These are phyloP conservation scores for Mucor mucedo DNA, from an alignment of 371 early-diverging fungal species.

Conservation along the genomic window DNA sequence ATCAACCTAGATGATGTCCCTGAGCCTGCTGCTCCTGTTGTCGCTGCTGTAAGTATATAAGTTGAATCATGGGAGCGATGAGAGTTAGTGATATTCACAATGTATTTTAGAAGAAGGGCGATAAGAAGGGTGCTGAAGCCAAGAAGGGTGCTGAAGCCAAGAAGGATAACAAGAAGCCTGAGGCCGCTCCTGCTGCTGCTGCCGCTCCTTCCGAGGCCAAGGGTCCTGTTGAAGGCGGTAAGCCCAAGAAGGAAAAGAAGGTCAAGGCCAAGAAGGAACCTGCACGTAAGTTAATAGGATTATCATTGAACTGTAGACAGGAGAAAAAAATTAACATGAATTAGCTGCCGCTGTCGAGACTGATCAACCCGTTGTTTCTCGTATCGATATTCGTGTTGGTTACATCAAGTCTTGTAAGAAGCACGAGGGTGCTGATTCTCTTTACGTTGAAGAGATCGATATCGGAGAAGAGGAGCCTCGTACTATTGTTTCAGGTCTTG, in stretches of 20 bases:
- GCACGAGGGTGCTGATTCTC: constrained; percentile 92
- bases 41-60: constrained; percentile 28
- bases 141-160: constrained; percentile 33
- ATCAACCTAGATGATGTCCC: constrained; percentile 65
- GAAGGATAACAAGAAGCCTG: constrained; percentile 45
- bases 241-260: constrained; percentile 69
- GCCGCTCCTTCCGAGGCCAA: constrained; percentile 44
- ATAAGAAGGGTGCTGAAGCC: constrained; percentile 31
- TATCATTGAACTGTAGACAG: no score
- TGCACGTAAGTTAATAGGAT: constrained; percentile 29
- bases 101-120: constrained; percentile 33
- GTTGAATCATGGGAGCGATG: neutral
- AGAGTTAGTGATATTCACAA: neutral
- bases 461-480: constrained; percentile 85
- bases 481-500: constrained; percentile 92
- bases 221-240: constrained; percentile 24
- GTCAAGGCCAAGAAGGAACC: constrained; percentile 59
- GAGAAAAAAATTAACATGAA: no score
- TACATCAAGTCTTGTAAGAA: constrained; percentile 80
- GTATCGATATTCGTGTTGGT: constrained; percentile 94
- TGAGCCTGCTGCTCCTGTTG: constrained; percentile 51
- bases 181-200: constrained; percentile 39
- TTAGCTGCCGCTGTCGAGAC: constrained; percentile 53
- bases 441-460: constrained; percentile 96
- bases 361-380: constrained; percentile 71